Evolutionary conservation across 192 early-diverging fungal genomes (phyloP).

Genomic region (Lunasporangiospora selenospora): DNA sequence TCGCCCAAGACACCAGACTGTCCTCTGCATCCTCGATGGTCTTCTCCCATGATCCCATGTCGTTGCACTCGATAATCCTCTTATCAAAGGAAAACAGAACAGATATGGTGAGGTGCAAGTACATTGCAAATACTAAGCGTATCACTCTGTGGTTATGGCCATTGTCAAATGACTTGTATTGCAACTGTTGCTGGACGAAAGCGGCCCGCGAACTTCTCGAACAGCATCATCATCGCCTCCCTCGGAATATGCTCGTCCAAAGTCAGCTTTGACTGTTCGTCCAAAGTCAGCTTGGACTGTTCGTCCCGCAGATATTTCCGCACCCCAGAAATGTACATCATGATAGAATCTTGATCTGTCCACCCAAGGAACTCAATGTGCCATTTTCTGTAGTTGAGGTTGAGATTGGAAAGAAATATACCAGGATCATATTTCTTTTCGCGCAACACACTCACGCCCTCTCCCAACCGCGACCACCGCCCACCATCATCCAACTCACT

Average conservation of each 20-base stretch:
- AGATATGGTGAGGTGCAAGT: too few relatives aligned
- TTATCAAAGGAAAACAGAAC: too few relatives aligned
- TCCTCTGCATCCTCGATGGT: conserved; percentile 6
- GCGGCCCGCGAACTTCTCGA: conserved; percentile 2
- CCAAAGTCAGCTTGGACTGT: too few relatives aligned
- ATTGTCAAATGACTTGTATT: too few relatives aligned
- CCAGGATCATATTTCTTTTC: too few relatives aligned
- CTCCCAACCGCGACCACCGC: too few relatives aligned
- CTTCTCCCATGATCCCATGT: neutral
- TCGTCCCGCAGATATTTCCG: conserved; percentile 1
- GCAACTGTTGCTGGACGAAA: neutral
- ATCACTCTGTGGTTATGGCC: too few relatives aligned
- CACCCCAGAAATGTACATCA: too few relatives aligned
- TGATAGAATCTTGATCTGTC: conserved; percentile 4
- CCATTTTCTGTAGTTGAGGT: too few relatives aligned
- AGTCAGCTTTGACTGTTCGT: neutral
- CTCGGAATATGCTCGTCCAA: conserved; percentile 3
- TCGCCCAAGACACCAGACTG: neutral
- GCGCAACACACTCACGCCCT: too few relatives aligned
- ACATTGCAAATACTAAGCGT: too few relatives aligned
- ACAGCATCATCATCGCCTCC: conserved; percentile 4
- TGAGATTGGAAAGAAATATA: neutral
- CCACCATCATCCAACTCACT: too few relatives aligned
- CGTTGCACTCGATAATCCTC: neutral
- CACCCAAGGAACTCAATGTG: conserved; percentile 3